These are phyloP conservation scores for Paratinospora sagittata DNA, from an alignment of 164 flowering plant species.

Conservation along the genomic window DNA sequence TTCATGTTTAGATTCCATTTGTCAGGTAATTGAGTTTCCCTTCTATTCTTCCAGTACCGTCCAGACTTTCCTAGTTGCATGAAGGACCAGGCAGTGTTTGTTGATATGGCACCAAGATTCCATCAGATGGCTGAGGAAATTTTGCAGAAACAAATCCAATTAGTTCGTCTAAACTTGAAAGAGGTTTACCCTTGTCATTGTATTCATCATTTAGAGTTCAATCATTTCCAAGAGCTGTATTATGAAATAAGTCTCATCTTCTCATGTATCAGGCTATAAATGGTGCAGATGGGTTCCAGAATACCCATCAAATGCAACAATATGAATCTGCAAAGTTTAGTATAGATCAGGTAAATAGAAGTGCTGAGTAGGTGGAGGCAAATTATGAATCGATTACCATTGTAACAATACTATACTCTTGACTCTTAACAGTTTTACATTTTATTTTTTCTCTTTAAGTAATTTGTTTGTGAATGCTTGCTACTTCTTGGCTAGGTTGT, in stretches of 20 bases:
- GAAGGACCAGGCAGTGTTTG: slow-evolving; percentile 74
- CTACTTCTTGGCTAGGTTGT: slow-evolving; percentile 48
- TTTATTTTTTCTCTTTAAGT: background rate
- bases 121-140: slow-evolving; percentile 66
- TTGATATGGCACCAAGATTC: slow-evolving; percentile 80
- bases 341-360: slow-evolving; percentile 69
- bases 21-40: background rate
- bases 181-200: slow-evolving; percentile 46
- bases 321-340: slow-evolving; percentile 83
- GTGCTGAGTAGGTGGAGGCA: background rate
- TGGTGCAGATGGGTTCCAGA: slow-evolving; percentile 95
- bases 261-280: slow-evolving; percentile 62
- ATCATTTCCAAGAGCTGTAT: background rate
- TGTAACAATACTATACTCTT: background rate
- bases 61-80: slow-evolving; percentile 59
- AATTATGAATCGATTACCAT: background rate
- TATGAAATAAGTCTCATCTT: background rate
- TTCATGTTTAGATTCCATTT: background rate
- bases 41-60: slow-evolving; percentile 58
- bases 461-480: slow-evolving; percentile 2
- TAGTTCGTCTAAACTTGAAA: slow-evolving; percentile 58
- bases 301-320: slow-evolving; percentile 76
- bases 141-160: slow-evolving; percentile 66
- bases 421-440: background rate
- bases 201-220: background rate